phyloP scores from a whole-genome alignment of 352 stramenopile species.

The Phytophthora aleatoria region DNA sequence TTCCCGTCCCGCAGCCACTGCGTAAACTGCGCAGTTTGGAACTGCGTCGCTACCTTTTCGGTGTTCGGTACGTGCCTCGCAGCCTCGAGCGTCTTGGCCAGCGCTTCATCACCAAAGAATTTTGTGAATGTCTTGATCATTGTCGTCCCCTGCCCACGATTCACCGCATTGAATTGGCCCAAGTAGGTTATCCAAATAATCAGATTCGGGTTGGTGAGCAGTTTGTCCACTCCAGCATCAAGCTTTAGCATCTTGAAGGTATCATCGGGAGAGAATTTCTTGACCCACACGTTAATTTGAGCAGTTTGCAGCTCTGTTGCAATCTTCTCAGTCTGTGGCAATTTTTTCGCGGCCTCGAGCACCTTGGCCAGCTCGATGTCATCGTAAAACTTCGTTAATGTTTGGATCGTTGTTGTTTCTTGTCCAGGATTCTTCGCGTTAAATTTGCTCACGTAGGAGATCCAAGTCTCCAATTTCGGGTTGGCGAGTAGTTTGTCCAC shows the following conservation, averaged over 20 bases:
- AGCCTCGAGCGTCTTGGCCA: constrained; percentile 13
- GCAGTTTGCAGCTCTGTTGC: background rate
- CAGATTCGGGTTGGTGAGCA: constrained; percentile 5
- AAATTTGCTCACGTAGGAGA: background rate
- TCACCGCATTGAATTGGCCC: constrained; percentile 1
- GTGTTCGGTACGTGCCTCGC: constrained; percentile 7
- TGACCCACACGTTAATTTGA: background rate
- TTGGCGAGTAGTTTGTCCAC: constrained; percentile 3
- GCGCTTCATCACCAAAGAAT: constrained; percentile 4
- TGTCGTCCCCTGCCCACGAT: constrained; percentile 6
- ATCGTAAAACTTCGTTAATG: constrained; percentile 4
- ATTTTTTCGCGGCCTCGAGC: constrained; percentile 4
- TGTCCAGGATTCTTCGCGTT: constrained; percentile 3
- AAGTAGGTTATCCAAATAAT: constrained; percentile 4
- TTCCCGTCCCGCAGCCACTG: constrained; percentile 4
- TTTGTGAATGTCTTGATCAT: constrained; percentile 17
- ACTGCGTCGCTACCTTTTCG: constrained; percentile 3
- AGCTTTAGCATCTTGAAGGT: constrained; percentile 5
- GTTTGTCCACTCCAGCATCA: background rate
- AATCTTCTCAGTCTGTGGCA: constrained; percentile 2
- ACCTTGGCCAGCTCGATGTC: background rate
- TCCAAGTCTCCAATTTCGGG: background rate
- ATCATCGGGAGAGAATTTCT: background rate
- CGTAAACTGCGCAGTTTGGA: constrained; percentile 6
- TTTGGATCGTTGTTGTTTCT: background rate